A percentile compares a stretch with the other conserved stretches of the same genome.
Evolutionary conservation across 495 filamentous ascomycete genomes (phyloP).

Genomic region (Penicillium coffeae): DNA sequence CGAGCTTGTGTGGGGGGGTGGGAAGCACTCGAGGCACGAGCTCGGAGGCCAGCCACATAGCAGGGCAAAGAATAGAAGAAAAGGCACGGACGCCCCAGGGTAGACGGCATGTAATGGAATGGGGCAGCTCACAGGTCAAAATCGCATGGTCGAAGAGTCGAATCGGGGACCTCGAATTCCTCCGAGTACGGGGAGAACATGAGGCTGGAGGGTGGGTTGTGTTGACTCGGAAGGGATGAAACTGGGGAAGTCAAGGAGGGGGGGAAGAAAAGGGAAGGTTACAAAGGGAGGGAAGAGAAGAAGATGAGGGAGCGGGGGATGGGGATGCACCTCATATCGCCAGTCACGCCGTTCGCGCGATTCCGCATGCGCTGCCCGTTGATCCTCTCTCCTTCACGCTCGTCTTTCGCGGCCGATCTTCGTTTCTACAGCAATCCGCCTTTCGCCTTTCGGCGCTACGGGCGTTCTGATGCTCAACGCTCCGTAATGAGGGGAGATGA

Average conservation of each 20-base stretch:
- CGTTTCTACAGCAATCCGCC: no score
- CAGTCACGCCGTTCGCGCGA: not conserved
- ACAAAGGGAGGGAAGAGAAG: constrained; percentile 10
- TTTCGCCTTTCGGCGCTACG: no score
- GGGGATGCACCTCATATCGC: constrained; percentile 32
- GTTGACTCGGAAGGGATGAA: not conserved
- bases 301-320: constrained; percentile 14
- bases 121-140: constrained; percentile 28
- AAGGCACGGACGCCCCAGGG: constrained; percentile 4
- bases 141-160: constrained; percentile 30
- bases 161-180: constrained; percentile 32
- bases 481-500: not conserved
- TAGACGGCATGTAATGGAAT: not conserved
- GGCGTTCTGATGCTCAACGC: no score
- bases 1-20: constrained; percentile 17
- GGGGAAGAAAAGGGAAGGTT: constrained; percentile 14
- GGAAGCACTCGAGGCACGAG: not conserved
- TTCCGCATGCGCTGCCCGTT: no score
- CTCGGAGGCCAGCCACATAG: no score
- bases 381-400: not conserved
- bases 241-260: constrained; percentile 11
- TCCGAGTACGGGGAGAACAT: constrained; percentile 34
- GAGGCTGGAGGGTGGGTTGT: constrained; percentile 16
- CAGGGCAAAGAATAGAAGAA: not conserved
- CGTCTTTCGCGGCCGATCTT: no score